These are phyloP conservation scores for Chrysanthemum makinoi DNA, from an alignment of 129 eudicot species.

Conservation along the genomic window DNA sequence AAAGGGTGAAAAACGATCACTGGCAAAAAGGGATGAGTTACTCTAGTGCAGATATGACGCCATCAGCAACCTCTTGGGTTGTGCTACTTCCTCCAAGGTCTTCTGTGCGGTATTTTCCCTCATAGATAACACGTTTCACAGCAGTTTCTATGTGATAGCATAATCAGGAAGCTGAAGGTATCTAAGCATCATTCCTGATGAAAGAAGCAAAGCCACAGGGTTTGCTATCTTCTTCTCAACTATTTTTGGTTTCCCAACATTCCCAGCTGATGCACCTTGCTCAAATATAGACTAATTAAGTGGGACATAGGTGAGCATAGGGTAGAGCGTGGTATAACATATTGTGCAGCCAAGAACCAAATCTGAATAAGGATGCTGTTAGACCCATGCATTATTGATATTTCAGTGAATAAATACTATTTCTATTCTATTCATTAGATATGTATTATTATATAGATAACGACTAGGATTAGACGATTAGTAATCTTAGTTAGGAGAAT, in stretches of 20 bases:
- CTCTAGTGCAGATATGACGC: constrained; percentile 63
- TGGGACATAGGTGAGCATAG: neutral
- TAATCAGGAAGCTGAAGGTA: constrained; percentile 75
- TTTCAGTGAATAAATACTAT: neutral
- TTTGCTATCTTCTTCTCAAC: constrained; percentile 71
- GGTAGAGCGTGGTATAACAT: neutral
- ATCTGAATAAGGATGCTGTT: neutral
- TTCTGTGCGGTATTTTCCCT: constrained; percentile 59
- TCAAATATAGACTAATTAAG: constrained; percentile 43
- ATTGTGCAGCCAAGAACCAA: constrained; percentile 5
- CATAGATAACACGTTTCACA: constrained; percentile 67
- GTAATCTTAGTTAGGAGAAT: constrained; percentile 9
- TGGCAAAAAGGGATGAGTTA: constrained; percentile 22
- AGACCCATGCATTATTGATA: neutral
- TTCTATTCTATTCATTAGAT: neutral
- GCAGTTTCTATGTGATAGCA: constrained; percentile 73
- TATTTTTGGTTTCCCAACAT: constrained; percentile 64
- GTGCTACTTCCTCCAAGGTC: constrained; percentile 79
- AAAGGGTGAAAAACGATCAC: neutral
- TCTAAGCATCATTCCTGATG: constrained; percentile 88
- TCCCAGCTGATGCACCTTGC: constrained; percentile 97
- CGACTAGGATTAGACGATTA: neutral
- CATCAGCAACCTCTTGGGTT: constrained; percentile 85
- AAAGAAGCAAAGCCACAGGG: constrained; percentile 80
- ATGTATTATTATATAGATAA: neutral